Base-by-base conservation (phyloP, 805 yeast genomes). In the Kazachstania martiniae region DNA sequence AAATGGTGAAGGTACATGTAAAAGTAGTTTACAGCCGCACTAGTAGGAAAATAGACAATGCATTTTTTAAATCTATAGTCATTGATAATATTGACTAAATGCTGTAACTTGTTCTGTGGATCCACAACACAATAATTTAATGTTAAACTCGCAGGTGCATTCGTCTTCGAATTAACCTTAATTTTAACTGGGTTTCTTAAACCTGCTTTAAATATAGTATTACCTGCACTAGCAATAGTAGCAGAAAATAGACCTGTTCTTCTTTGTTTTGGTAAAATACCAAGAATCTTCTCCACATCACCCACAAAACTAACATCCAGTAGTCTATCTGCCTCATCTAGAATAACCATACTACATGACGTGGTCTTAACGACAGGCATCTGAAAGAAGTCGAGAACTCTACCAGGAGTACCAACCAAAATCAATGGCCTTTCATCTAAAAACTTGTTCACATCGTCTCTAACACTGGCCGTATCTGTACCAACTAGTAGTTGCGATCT, bases 191-290 rank as follows among this genome's bases (percentile, higher is more conserved):
- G 98, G 52, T 91, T 89, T 34, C 94, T 70, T 72, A 91, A 73
- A 12, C 97, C 97, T 1, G 94, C 78, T 36, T 80, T 74, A 52
- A 85, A 84, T 17, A 91, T 72, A 32, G 74, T 72, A 22, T 70
- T 65, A 8, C 91, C 85, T 0, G 95, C 91, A 35, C 82, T 76
- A 5, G 82, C 72, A 31, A 91, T 74, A 0, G 98, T 91, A 2
- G 98, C 98, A 1, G 95, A 85, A 51, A 89, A 89, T 13, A 89
- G 62, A 1, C 97, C 98, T 0, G 94, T 85, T 48, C 98, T 68
- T 47, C 94, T 74, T 59, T 89, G 98, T 43, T 83, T 79, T 0
- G 98, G 98, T 18, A 91, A 60, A 28, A 68, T 53, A 21, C 71
- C 65, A 25, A 89, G 61, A 18, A 89, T 83, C 19, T 67, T 62